These are phyloP conservation scores for Colletotrichum chlorophyti DNA, from an alignment of 2,329 filamentous ascomycete species.

Conservation along the genomic window DNA sequence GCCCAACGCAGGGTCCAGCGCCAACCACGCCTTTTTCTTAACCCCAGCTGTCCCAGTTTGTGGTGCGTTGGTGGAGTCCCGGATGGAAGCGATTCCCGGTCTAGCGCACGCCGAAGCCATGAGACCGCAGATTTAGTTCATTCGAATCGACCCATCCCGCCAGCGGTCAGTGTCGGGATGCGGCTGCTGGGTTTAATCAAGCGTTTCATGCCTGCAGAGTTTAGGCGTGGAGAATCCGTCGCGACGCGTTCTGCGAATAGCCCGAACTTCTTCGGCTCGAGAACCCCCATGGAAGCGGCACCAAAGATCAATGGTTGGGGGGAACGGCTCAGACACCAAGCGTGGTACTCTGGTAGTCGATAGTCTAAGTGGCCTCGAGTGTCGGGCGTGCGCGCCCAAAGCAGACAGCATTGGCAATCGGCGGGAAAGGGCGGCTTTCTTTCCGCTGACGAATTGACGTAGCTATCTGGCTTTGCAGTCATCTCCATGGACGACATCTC, in stretches of 20 bases:
- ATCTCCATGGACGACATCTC: no score
- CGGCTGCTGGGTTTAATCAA: not conserved
- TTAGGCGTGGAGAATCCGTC: not conserved
- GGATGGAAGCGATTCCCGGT: not conserved
- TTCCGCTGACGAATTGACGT: no score
- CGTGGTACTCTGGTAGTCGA: no score
- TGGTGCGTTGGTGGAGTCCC: conserved; percentile 1
- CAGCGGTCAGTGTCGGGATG: conserved; percentile 3
- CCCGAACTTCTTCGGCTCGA: not conserved
- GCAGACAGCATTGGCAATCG: no score
- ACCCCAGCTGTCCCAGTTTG: not conserved
- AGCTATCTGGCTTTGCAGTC: no score
- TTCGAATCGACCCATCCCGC: not conserved
- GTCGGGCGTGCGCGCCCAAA: no score
- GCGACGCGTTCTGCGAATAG: no score
- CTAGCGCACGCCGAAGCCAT: conserved; percentile 10
- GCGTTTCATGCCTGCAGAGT: not conserved
- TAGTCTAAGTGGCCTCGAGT: no score
- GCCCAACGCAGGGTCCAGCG: not conserved
- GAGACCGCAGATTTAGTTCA: not conserved
- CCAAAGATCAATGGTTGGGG: no score
- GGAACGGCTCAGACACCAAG: no score
- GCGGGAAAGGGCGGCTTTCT: no score
- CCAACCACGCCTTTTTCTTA: not conserved
- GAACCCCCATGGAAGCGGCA: no score